phyloP scores from a whole-genome alignment of 2,329 filamentous ascomycete species.

The Fusarium nygamai region DNA sequence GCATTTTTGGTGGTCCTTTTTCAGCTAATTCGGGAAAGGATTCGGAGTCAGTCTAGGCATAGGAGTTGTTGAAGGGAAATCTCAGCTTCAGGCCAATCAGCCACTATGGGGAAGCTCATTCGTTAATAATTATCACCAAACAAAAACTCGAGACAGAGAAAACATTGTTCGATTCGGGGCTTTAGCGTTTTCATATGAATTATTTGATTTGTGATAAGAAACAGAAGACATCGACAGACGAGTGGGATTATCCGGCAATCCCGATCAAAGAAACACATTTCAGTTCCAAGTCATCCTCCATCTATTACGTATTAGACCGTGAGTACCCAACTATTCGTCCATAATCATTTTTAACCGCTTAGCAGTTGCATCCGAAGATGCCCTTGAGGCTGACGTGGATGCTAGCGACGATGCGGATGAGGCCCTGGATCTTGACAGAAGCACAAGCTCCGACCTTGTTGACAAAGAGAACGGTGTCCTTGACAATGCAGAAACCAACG shows the following conservation, averaged over 20 bases:
- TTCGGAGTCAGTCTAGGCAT: neutral
- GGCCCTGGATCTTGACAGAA: slow-evolving; percentile 42
- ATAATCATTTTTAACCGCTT: slow-evolving; percentile 9
- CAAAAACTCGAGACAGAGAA: neutral
- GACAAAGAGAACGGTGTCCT: slow-evolving; percentile 45
- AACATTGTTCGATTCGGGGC: neutral
- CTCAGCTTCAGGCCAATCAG: neutral
- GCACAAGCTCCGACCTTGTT: slow-evolving; percentile 40
- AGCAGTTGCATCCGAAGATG: slow-evolving; percentile 50
- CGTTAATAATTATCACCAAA: neutral
- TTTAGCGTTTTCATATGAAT: slow-evolving; percentile 9
- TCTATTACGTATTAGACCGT: slow-evolving; percentile 17
- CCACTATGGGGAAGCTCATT: neutral
- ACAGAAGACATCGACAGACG: slow-evolving; percentile 4
- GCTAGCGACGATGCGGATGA: slow-evolving; percentile 49
- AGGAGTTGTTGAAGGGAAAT: slow-evolving; percentile 13
- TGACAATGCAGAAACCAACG: slow-evolving; percentile 47
- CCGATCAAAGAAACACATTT: slow-evolving; percentile 6
- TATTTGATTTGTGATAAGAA: slow-evolving; percentile 4
- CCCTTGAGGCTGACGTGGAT: slow-evolving; percentile 44
- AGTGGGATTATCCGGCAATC: slow-evolving; percentile 23
- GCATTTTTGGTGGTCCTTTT: neutral
- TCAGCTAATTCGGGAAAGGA: neutral
- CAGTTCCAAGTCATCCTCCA: slow-evolving; percentile 4
- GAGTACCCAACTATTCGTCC: neutral